Base-by-base conservation (phyloP, 2,329 filamentous ascomycete species). In the Thielaviopsis cerberus region DNA sequence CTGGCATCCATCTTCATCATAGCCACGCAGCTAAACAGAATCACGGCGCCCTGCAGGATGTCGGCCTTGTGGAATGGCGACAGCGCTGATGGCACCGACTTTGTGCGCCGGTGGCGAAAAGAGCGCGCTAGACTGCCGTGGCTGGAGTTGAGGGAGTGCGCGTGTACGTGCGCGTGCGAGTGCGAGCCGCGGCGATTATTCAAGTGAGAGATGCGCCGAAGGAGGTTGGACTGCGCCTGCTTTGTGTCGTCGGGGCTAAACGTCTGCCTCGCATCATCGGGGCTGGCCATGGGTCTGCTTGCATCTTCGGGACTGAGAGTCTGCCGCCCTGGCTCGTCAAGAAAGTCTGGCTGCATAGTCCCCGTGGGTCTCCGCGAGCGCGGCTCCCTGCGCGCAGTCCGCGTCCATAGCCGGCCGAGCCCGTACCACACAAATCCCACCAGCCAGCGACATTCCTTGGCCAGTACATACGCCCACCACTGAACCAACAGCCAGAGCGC, bases 21-120 rank as follows among this genome's bases (percentile, higher is more conserved):
- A 15, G 91, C 81, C 55, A 85, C 74, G 64, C 88, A 94, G 66
- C 88, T 96, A 65, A 80, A 82, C 54, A 96, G 79, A 61, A 98
- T 91, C 60, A 98, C 78, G 22, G 88, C 75, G 0, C 92, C 92
- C 69, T 94, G 94, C 2, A 98, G 75, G 13, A 98, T 79, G 69
- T 98, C 92, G 10, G 92, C 92, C 69, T 98, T 98, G 73, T 98
- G 87, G 62, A 88, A 89, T 0, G 88, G 84, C 4, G 88, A 83
- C 23, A 98, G 74, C 45, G 81, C 83, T 0, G 92, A 98, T 0
- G 92, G 90, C 56, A 82, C 82, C 11, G 89, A 95, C 68, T 88
- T 89, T 24, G 83, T 85, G 62, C 89, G 79, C 59, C 83, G 81
- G 69, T 94, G 85, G 58, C 76, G 71, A 59, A 73, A 60, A 15